A percentile compares a stretch with the other conserved stretches of the same genome.
Conservation (phyloP, 331 rosid species). For the Acacia concinna region DNA sequence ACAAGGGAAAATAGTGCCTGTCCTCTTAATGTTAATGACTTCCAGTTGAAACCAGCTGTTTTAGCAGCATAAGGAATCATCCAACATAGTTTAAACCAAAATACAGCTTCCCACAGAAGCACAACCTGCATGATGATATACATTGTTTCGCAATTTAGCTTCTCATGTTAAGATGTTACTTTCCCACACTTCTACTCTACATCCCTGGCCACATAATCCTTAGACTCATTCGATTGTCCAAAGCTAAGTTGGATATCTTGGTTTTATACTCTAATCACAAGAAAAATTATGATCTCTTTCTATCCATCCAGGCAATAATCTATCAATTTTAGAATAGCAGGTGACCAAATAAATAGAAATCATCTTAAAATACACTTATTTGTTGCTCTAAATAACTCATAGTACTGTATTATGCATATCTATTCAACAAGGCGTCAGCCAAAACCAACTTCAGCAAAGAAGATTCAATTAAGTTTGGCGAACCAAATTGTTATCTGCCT, state of each 20-base stretch:
- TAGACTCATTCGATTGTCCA: background rate
- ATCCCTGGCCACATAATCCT: background rate
- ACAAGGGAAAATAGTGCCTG: constrained; percentile 89
- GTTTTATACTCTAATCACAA: background rate
- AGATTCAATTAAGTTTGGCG: background rate
- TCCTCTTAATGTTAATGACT: constrained; percentile 79
- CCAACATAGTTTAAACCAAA: constrained; percentile 95
- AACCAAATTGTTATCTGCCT: background rate
- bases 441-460: background rate
- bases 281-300: too few relatives aligned
- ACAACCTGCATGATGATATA: constrained; percentile 64
- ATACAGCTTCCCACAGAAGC: constrained; percentile 93
- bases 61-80: constrained; percentile 90
- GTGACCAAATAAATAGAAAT: background rate
- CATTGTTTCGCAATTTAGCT: constrained; percentile 8
- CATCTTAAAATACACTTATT: background rate
- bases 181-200: background rate
- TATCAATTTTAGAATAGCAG: background rate
- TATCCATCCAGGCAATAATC: background rate
- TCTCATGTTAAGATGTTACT: too few relatives aligned
- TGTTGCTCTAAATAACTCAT: background rate
- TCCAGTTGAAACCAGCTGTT: constrained; percentile 71
- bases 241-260: background rate
- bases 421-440: background rate
- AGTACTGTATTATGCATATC: background rate